Evolutionary conservation across 1,139 yeast genomes (phyloP).

Genomic region (Kluyveromyces sp.): DNA sequence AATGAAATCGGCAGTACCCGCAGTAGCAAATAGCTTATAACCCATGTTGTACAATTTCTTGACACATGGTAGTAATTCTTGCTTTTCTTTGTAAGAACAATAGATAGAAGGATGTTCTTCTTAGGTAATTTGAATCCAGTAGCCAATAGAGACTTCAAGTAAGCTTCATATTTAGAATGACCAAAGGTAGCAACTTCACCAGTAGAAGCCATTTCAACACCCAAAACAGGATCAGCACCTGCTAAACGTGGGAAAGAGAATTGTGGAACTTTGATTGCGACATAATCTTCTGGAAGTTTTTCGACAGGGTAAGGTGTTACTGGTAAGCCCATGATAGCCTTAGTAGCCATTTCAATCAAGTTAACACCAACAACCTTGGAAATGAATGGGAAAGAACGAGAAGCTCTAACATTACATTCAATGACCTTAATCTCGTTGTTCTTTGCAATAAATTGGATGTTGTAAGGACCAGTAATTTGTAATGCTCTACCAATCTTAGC

Average conservation of each 20-base stretch:
- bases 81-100: conserved; percentile 96
- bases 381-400: conserved; percentile 97
- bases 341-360: conserved; percentile 94
- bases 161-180: conserved; percentile 92
- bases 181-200: conserved; percentile 99
- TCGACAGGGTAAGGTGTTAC: conserved; percentile 83
- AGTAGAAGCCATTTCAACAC: conserved; percentile 99
- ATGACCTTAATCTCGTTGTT: conserved; percentile 89
- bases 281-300: conserved; percentile 84
- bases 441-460: conserved; percentile 92
- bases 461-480: conserved; percentile 96
- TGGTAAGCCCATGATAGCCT: conserved; percentile 88
- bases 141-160: conserved; percentile 85
- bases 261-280: conserved; percentile 97
- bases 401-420: conserved; percentile 97
- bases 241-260: conserved; percentile 96
- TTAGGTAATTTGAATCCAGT: conserved; percentile 94
- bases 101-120: conserved; percentile 86
- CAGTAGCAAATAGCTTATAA: conserved; percentile 88
- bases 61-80: conserved; percentile 84
- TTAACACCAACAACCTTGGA: conserved; percentile 97
- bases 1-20: conserved; percentile 98
- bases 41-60: conserved; percentile 76
- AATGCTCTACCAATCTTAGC: conserved; percentile 94
- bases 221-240: conserved; percentile 97